Evolutionary conservation across 306 rosid species (phyloP).

Genomic region (Ormosia emarginata): DNA sequence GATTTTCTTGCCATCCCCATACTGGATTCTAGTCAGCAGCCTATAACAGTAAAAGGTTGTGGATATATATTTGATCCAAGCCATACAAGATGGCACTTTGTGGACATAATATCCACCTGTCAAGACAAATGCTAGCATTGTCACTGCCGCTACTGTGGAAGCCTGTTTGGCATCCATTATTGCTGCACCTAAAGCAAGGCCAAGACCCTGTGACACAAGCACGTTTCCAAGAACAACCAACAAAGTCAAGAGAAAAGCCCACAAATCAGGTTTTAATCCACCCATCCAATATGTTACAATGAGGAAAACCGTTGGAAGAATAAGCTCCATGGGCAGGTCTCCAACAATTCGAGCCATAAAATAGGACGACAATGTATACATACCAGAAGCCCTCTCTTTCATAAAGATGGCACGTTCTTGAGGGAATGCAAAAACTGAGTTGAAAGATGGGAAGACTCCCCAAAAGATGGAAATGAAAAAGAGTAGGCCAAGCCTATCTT

Average conservation of each 20-base stretch:
- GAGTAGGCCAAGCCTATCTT: slow-evolving; percentile 87
- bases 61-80: slow-evolving; percentile 82
- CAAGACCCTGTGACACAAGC: slow-evolving; percentile 90
- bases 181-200: slow-evolving; percentile 80
- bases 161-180: slow-evolving; percentile 96
- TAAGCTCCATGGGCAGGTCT: slow-evolving; percentile 88
- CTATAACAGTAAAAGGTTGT: slow-evolving; percentile 70
- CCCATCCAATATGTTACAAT: slow-evolving; percentile 77
- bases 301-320: slow-evolving; percentile 79
- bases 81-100: slow-evolving; percentile 62
- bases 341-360: slow-evolving; percentile 80
- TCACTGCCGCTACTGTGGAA: slow-evolving; percentile 73
- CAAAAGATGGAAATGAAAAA: slow-evolving; percentile 90
- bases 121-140: slow-evolving; percentile 83
- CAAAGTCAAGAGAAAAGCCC: slow-evolving; percentile 54
- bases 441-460: slow-evolving; percentile 92
- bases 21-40: slow-evolving; percentile 64
- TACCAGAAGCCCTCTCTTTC: slow-evolving; percentile 80
- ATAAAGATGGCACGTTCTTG: slow-evolving; percentile 80
- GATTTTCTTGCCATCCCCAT: slow-evolving; percentile 61
- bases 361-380: slow-evolving; percentile 80
- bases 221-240: slow-evolving; percentile 64
- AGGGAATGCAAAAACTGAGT: slow-evolving; percentile 80
- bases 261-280: slow-evolving; percentile 56
- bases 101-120: slow-evolving; percentile 93